These are phyloP conservation scores for Lenwebbia sp. DNA, from an alignment of 345 rosid species.

Conservation along the genomic window DNA sequence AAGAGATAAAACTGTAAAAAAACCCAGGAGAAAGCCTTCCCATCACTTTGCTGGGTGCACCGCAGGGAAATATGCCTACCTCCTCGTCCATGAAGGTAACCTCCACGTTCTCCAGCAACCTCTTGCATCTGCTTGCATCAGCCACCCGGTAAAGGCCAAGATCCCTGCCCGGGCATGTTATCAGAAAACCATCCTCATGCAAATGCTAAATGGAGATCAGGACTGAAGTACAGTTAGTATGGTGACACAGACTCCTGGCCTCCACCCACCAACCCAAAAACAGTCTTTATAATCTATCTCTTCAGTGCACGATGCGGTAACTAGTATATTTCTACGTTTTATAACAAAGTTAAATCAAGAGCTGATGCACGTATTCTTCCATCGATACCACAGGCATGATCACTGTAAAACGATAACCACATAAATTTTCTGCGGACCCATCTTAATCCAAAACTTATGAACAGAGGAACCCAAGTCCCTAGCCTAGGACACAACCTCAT, in stretches of 20 bases:
- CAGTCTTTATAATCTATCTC: neutral
- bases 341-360: neutral
- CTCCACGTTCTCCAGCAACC: constrained; percentile 99
- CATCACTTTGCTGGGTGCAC: neutral
- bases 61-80: constrained; percentile 27
- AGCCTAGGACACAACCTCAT: neutral
- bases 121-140: constrained; percentile 95
- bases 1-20: neutral
- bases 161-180: constrained; percentile 99
- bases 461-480: neutral
- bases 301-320: neutral
- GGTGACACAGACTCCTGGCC: neutral
- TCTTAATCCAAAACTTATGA: neutral
- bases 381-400: neutral
- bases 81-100: constrained; percentile 98
- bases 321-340: neutral
- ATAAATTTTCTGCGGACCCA: neutral
- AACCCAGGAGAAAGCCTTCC: neutral
- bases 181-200: constrained; percentile 42
- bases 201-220: neutral
- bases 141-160: constrained; percentile 51
- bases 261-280: neutral
- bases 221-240: neutral
- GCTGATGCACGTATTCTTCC: neutral
- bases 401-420: neutral